Evolutionary conservation across 2,329 filamentous ascomycete species (phyloP).

Genomic region (Talaromyces albobiverticillius): DNA sequence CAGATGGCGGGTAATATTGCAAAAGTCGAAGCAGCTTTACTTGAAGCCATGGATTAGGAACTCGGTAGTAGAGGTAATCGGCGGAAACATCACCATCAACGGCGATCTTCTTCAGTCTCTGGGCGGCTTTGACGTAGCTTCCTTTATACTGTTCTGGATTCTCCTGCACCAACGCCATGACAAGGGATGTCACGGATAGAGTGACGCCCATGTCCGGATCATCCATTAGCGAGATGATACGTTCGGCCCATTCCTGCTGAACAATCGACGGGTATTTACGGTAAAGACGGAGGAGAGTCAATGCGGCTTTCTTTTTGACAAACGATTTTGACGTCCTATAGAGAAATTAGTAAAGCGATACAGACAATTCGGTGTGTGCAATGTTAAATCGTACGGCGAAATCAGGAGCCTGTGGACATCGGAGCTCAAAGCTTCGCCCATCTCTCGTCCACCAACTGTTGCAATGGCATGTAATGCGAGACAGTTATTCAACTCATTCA

Average conservation of each 20-base stretch:
- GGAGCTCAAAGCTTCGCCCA: constrained; percentile 87
- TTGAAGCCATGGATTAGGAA: constrained; percentile 98
- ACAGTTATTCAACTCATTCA: constrained; percentile 97
- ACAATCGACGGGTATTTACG: constrained; percentile 93
- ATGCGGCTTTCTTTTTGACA: constrained; percentile 97
- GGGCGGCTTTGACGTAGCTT: constrained; percentile 89
- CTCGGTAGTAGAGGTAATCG: constrained; percentile 98
- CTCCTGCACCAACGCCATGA: constrained; percentile 93
- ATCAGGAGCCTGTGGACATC: constrained; percentile 94
- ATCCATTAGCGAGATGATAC: constrained; percentile 98
- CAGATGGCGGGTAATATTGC: constrained; percentile 94
- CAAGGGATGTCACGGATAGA: constrained; percentile 88
- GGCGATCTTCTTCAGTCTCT: constrained; percentile 81
- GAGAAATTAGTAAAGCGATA: constrained; percentile 9
- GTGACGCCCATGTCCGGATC: constrained; percentile 91
- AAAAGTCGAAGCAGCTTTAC: constrained; percentile 88
- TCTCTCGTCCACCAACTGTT: constrained; percentile 93
- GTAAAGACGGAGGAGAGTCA: constrained; percentile 89
- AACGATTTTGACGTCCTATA: constrained; percentile 84
- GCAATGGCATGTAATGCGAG: constrained; percentile 95
- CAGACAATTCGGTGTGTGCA: neutral
- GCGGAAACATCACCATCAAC: constrained; percentile 84
- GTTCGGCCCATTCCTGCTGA: constrained; percentile 94
- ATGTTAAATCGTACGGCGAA: constrained; percentile 67
- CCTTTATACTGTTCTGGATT: constrained; percentile 92